Percentiles rank a stretch among this genome's conserved stretches.
Conservation (phyloP, 257 asterid genomes). For the Nyctanthes arbortristis region DNA sequence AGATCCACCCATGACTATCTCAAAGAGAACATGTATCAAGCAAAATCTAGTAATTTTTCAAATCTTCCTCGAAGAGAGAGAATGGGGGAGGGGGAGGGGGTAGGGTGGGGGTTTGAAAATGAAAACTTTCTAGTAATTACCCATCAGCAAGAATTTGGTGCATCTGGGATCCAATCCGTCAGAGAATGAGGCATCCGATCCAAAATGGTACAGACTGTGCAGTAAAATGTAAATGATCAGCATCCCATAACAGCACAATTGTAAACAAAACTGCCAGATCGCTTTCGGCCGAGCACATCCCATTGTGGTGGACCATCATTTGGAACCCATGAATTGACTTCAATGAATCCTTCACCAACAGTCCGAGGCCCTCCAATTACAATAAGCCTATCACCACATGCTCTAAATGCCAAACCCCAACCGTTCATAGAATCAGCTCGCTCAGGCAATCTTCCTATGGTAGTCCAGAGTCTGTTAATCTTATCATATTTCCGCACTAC, state of each 20-base stretch:
- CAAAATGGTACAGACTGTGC: neutral
- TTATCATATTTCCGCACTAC: constrained; percentile 64
- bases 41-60: neutral
- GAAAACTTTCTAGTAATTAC: neutral
- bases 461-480: constrained; percentile 43
- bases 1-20: neutral
- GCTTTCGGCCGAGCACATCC: constrained; percentile 40
- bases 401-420: constrained; percentile 95
- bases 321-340: constrained; percentile 80
- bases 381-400: constrained; percentile 72
- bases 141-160: neutral
- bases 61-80: neutral
- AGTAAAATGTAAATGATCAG: constrained; percentile 14
- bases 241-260: constrained; percentile 52
- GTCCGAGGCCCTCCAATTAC: constrained; percentile 80
- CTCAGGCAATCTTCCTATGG: constrained; percentile 69
- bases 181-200: neutral
- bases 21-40: neutral
- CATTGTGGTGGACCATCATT: constrained; percentile 58
- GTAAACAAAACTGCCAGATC: constrained; percentile 40
- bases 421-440: constrained; percentile 72
- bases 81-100: neutral
- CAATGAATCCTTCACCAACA: constrained; percentile 59
- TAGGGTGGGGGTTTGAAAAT: too few relatives aligned
- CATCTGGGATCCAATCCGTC: neutral